phyloP scores from a whole-genome alignment of 768 basidiomycete genomes.

The Ramaria sp. region DNA sequence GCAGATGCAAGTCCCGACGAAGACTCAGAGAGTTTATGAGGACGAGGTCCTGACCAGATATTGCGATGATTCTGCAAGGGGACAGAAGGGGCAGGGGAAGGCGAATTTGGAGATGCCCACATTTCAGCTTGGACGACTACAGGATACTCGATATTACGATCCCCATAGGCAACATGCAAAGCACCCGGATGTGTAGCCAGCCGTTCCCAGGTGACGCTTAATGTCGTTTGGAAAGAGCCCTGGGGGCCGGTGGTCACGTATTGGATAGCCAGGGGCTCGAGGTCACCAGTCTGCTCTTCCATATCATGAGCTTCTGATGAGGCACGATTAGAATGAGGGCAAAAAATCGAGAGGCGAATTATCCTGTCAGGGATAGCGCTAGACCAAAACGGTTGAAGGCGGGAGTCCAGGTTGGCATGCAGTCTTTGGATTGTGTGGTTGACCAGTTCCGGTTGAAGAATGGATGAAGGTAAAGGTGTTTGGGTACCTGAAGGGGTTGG shows the following conservation, averaged over 20 bases:
- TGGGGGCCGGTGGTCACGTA: slow-evolving; percentile 52
- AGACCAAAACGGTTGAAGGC: slow-evolving; percentile 75
- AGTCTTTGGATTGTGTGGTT: slow-evolving; percentile 28
- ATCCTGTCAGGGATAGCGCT: slow-evolving; percentile 53
- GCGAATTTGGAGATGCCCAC: slow-evolving; percentile 26
- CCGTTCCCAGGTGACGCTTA: slow-evolving; percentile 58
- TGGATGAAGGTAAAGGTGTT: neutral
- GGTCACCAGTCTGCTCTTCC: slow-evolving; percentile 15
- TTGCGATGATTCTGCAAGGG: neutral
- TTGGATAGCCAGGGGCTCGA: slow-evolving; percentile 35
- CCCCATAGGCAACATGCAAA: slow-evolving; percentile 46
- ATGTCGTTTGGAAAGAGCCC: slow-evolving; percentile 60
- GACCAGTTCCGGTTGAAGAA: slow-evolving; percentile 13
- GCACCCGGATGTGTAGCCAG: slow-evolving; percentile 51
- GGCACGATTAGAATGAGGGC: slow-evolving; percentile 24
- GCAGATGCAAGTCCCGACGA: neutral
- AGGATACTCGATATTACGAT: slow-evolving; percentile 39
- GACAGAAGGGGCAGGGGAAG: slow-evolving; percentile 5
- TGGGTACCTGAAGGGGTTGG: neutral
- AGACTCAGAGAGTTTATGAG: neutral
- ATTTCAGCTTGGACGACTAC: slow-evolving; percentile 45
- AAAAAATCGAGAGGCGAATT: slow-evolving; percentile 51
- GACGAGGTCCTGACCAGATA: neutral
- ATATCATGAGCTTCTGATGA: slow-evolving; percentile 7
- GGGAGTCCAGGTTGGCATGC: slow-evolving; percentile 65